Conservation (phyloP, 768 basidiomycete genomes). For the Russula olivacea region DNA sequence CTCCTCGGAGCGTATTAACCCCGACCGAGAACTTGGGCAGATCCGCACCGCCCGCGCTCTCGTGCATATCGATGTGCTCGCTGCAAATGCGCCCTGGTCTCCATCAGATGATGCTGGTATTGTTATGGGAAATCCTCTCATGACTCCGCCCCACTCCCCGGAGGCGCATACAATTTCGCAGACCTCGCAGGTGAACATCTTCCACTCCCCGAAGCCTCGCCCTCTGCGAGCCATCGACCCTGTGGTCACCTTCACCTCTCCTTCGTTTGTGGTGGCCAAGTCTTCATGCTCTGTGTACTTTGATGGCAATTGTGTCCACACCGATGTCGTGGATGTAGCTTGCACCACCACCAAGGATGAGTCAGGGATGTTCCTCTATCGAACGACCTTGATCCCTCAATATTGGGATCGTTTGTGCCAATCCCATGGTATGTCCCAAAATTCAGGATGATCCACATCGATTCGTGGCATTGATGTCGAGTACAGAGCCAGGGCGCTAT, state of each 20-base stretch:
- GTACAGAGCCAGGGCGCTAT: constrained; percentile 57
- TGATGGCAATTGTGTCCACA: constrained; percentile 45
- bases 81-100: constrained; percentile 22
- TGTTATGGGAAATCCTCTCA: constrained; percentile 21
- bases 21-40: constrained; percentile 19
- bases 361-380: constrained; percentile 42
- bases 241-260: constrained; percentile 57
- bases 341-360: constrained; percentile 17
- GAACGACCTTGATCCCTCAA: constrained; percentile 52
- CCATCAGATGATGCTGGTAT: constrained; percentile 23
- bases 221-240: constrained; percentile 57
- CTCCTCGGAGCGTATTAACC: constrained; percentile 19
- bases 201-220: constrained; percentile 38
- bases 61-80: constrained; percentile 25
- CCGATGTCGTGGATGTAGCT: constrained; percentile 37
- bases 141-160: constrained; percentile 23
- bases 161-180: constrained; percentile 16
- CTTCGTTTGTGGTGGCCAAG: constrained; percentile 41
- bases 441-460: not conserved
- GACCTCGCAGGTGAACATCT: constrained; percentile 24
- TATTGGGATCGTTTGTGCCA: constrained; percentile 59
- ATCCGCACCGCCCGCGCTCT: constrained; percentile 35
- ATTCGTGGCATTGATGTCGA: constrained; percentile 7
- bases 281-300: constrained; percentile 52
- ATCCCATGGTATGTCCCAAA: constrained; percentile 42